phyloP scores from a whole-genome alignment of 495 filamentous ascomycete species.

The Neurospora sp. region DNA sequence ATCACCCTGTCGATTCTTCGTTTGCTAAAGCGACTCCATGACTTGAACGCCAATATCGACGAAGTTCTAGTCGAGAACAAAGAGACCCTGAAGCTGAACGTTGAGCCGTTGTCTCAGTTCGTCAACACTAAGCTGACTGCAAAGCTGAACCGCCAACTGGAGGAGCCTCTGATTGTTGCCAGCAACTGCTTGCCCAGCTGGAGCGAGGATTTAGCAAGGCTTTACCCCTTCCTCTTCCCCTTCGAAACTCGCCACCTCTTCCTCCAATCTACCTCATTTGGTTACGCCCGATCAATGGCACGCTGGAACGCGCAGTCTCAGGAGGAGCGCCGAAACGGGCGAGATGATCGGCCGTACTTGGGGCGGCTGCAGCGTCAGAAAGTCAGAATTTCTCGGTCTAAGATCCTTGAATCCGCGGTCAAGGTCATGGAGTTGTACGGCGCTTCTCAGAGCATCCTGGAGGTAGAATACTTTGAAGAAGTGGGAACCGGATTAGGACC shows the following conservation, averaged over 20 bases:
- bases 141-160: conserved; percentile 95
- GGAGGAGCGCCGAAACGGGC: conserved; percentile 72
- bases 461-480: conserved; percentile 98
- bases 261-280: conserved; percentile 95
- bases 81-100: conserved; percentile 55
- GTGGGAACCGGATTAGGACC: conserved; percentile 95
- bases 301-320: conserved; percentile 85
- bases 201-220: conserved; percentile 92
- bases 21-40: conserved; percentile 82
- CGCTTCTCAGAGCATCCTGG: conserved; percentile 84
- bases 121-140: conserved; percentile 98
- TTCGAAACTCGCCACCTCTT: conserved; percentile 98
- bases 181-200: conserved; percentile 93
- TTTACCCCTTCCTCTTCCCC: conserved; percentile 98
- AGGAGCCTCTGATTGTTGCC: conserved; percentile 97
- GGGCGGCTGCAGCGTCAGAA: conserved; percentile 93
- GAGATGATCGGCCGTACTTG: conserved; percentile 87
- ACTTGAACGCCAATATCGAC: conserved; percentile 88
- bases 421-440: conserved; percentile 99
- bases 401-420: conserved; percentile 90
- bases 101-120: conserved; percentile 85
- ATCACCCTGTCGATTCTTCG: conserved; percentile 80
- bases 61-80: conserved; percentile 90
- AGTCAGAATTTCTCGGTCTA: conserved; percentile 83
- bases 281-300: conserved; percentile 94